Conservation (phyloP, 495 filamentous ascomycete genomes). For the Penicillium roqueforti region DNA sequence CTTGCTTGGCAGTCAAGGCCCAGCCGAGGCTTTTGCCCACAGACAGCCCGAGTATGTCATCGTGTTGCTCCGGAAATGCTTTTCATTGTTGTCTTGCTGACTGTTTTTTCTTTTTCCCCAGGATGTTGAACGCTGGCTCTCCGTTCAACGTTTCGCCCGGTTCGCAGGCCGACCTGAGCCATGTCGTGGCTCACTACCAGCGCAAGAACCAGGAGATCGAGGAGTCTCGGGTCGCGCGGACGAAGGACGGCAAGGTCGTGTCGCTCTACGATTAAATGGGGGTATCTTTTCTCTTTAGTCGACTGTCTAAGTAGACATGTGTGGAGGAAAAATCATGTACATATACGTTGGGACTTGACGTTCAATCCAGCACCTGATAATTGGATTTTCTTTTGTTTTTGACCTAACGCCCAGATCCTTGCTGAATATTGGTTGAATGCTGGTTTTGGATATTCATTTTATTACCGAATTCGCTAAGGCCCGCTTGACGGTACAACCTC, state of each 20-base stretch:
- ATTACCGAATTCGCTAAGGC: background rate
- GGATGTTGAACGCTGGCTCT: slow-evolving; percentile 51
- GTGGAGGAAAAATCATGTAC: slow-evolving; percentile 36
- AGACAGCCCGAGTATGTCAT: slow-evolving; percentile 65
- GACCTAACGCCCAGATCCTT: background rate
- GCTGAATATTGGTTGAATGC: background rate
- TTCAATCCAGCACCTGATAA: slow-evolving; percentile 27
- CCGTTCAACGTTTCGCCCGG: slow-evolving; percentile 64
- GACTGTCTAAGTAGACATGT: slow-evolving; percentile 28
- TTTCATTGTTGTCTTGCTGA: background rate
- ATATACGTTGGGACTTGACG: slow-evolving; percentile 36
- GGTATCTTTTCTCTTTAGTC: slow-evolving; percentile 18
- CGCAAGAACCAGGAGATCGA: slow-evolving; percentile 53
- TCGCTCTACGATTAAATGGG: slow-evolving; percentile 40
- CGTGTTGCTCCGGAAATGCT: background rate
- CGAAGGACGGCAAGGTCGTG: slow-evolving; percentile 43
- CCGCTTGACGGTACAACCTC: slow-evolving; percentile 28
- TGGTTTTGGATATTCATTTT: background rate
- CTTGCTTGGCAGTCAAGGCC: slow-evolving; percentile 55
- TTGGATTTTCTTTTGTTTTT: slow-evolving; percentile 29
- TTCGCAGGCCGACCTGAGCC: slow-evolving; percentile 54
- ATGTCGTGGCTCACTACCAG: slow-evolving; percentile 60
- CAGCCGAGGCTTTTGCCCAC: slow-evolving; percentile 47
- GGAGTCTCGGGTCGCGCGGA: slow-evolving; percentile 40
- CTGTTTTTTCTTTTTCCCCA: background rate